Base-by-base conservation (phyloP, 352 stramenopile species). In the Phytophthora pistaciae region DNA sequence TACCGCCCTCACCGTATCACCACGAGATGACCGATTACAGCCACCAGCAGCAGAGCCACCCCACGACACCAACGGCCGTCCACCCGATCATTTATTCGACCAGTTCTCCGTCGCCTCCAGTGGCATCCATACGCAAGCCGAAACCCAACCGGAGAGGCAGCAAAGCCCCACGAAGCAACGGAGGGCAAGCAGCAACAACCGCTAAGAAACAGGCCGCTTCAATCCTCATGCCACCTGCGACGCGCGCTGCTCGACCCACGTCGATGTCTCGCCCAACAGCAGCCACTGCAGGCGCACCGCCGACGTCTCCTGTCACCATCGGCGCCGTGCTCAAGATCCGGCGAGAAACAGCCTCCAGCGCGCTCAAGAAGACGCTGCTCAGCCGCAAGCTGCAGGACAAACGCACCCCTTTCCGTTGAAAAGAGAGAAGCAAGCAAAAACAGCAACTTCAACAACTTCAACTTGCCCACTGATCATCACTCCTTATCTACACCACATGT, bases 311-410 rank as follows among this genome's bases (percentile, higher is more conserved):
- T 11, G 67, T 69, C 10, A 57, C 78, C 29, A 68, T 64, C 2
- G 55, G 53, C 14, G 38, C 60, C 36, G 61, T 72, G 56, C 58
- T 88, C 40, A 88, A 90, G 56, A 73, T 86, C 36, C 70, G 83
- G 21, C 75, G 78, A 5, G 81, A 91, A 69, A 90, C 79, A 3
- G 74, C 83, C 20, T 90, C 81, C 16, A 90, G 79, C 33, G 64
- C 74, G 20, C 64, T 90, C 18, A 90, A 88, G 74, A 89, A 90
- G 64, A 73, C 77, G 60, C 58, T 78, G 5, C 36, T 75, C 42
- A 58, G 62, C 48, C 56, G 55, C 46, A 55, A 70, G 0, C 40
- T 72, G 44, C 61, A 83, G 59, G 72, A 81, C 56, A 70, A 69
- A 31, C 71, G 71, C 62, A 74, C 61, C 1, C 77, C 77, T 3